Conservation (phyloP, 371 early-diverging fungal species). For the Mucor circinelloides region DNA sequence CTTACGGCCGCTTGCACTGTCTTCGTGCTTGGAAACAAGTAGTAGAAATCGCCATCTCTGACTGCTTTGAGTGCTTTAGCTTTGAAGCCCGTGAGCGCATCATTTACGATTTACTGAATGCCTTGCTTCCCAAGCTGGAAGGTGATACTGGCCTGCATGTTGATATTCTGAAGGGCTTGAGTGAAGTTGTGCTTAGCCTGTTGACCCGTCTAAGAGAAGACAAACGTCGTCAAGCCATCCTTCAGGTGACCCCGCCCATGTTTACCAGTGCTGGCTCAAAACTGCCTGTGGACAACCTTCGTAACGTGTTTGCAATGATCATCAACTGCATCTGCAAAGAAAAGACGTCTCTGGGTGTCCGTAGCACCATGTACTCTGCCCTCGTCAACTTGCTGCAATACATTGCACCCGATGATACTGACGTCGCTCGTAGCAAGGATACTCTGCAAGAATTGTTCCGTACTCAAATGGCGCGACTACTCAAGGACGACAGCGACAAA, state of each 20-base stretch:
- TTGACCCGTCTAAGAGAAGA: constrained; percentile 45
- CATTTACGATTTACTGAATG: constrained; percentile 60
- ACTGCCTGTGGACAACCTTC: constrained; percentile 54
- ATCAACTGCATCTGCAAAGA: constrained; percentile 62
- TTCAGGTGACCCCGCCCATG: not conserved
- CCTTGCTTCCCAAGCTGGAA: constrained; percentile 51
- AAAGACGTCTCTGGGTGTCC: constrained; percentile 57
- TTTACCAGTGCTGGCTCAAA: constrained; percentile 13
- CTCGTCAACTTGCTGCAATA: constrained; percentile 73
- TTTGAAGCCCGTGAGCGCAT: constrained; percentile 62
- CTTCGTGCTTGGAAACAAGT: constrained; percentile 83
- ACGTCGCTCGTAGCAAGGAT: not conserved
- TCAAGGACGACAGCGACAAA: constrained; percentile 42
- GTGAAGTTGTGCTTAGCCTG: constrained; percentile 53
- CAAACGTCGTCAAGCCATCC: constrained; percentile 8
- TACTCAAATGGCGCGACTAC: constrained; percentile 61
- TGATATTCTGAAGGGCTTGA: constrained; percentile 41
- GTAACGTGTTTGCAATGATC: constrained; percentile 61
- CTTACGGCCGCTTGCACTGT: constrained; percentile 62
- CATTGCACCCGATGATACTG: constrained; percentile 22
- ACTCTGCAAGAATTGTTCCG: constrained; percentile 1
- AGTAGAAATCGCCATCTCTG: constrained; percentile 73
- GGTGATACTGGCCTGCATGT: constrained; percentile 4
- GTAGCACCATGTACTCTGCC: constrained; percentile 80
- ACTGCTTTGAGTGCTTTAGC: constrained; percentile 64